Evolutionary conservation across 345 rosid genomes (phyloP).

Genomic region (Psidium friedrichsthalianum): DNA sequence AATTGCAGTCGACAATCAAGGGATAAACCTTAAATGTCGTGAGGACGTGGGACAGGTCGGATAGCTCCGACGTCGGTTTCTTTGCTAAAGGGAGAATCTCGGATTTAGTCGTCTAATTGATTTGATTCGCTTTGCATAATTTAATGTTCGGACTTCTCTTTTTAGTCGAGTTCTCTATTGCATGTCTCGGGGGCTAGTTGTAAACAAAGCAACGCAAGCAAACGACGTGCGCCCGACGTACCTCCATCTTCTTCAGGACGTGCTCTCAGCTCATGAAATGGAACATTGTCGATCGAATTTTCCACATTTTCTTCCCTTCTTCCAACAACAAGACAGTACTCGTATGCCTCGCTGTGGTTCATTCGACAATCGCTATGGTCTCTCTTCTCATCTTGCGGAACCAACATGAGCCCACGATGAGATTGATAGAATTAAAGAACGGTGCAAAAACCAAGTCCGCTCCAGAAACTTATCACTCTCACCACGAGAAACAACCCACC

Average conservation of each 20-base stretch:
- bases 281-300: neutral
- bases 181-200: neutral
- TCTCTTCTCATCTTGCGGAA: neutral
- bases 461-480: neutral
- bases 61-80: neutral
- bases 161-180: neutral
- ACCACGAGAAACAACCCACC: neutral
- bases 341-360: neutral
- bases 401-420: neutral
- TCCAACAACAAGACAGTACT: neutral
- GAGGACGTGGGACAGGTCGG: neutral
- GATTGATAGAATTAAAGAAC: neutral
- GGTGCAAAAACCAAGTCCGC: neutral
- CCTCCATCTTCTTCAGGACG: neutral
- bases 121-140: neutral
- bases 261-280: neutral
- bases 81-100: neutral
- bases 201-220: neutral
- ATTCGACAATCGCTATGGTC: neutral
- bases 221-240: neutral
- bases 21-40: neutral
- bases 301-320: neutral
- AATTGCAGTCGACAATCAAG: neutral
- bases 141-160: neutral
- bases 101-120: neutral